Percentiles rank a stretch among this genome's conserved stretches.
Evolutionary conservation across 305 asterid genomes (phyloP).

Genomic region (Plantago coronopus): DNA sequence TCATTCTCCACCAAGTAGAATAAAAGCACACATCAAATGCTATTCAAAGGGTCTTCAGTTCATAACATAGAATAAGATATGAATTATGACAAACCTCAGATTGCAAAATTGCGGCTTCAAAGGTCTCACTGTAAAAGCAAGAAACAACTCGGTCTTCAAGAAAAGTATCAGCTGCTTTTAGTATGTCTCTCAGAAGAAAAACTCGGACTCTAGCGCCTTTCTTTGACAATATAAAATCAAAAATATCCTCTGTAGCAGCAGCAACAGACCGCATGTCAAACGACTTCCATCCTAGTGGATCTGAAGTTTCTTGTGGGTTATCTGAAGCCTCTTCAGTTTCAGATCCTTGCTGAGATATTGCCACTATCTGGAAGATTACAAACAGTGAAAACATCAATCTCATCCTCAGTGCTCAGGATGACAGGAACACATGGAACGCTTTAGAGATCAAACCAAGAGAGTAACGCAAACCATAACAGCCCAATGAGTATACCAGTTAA

Average conservation of each 20-base stretch:
- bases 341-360: slow-evolving; percentile 75
- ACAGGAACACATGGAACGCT: slow-evolving; percentile 9
- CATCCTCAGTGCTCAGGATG: slow-evolving; percentile 6
- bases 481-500: neutral
- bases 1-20: neutral
- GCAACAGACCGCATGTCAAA: slow-evolving; percentile 88
- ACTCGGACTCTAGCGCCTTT: slow-evolving; percentile 83
- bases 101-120: slow-evolving; percentile 25
- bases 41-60: too few species aligned
- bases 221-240: slow-evolving; percentile 71
- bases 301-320: slow-evolving; percentile 27
- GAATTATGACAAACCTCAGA: slow-evolving; percentile 45
- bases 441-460: neutral
- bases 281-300: slow-evolving; percentile 64
- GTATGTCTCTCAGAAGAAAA: slow-evolving; percentile 69
- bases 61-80: neutral
- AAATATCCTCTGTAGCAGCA: slow-evolving; percentile 86
- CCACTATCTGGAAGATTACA: slow-evolving; percentile 53
- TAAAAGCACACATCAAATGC: neutral
- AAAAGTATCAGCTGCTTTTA: slow-evolving; percentile 63
- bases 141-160: slow-evolving; percentile 51
- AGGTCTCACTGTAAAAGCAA: slow-evolving; percentile 32
- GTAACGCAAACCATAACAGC: neutral
- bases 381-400: neutral
- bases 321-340: slow-evolving; percentile 37